These are phyloP conservation scores for Pseudomonodictys pantanalensis DNA, from an alignment of 495 filamentous ascomycete species.

Conservation along the genomic window DNA sequence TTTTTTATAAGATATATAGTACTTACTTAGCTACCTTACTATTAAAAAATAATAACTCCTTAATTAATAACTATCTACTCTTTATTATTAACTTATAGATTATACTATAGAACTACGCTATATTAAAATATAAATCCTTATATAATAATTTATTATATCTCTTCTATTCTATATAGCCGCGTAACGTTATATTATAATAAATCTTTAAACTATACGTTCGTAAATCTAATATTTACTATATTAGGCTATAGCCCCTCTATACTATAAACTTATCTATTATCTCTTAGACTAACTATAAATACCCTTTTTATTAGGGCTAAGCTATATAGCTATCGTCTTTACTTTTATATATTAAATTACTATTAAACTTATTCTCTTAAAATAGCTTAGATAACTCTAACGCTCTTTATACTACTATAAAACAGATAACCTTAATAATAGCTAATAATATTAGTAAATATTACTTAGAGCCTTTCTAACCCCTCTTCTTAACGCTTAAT, in stretches of 20 bases:
- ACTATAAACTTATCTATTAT: too few species aligned
- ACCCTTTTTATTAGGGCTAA: too few species aligned
- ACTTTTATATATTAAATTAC: too few species aligned
- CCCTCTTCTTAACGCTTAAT: slow-evolving; percentile 11
- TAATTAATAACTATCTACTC: too few species aligned
- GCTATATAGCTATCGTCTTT: too few species aligned
- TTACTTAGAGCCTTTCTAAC: too few species aligned
- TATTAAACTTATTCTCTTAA: too few species aligned
- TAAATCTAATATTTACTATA: slow-evolving; percentile 36
- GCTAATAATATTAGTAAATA: slow-evolving; percentile 22
- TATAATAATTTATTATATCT: slow-evolving; percentile 9
- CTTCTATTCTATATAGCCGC: slow-evolving; percentile 18
- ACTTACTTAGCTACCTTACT: neutral
- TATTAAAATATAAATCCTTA: slow-evolving; percentile 1
- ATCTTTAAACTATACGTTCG: slow-evolving; percentile 39
- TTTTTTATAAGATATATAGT: neutral
- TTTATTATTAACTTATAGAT: slow-evolving; percentile 8
- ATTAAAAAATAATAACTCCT: neutral
- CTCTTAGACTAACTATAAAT: too few species aligned
- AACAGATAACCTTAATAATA: slow-evolving; percentile 24
- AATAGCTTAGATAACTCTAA: too few species aligned
- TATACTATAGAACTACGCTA: slow-evolving; percentile 12
- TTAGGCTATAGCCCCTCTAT: slow-evolving; percentile 13
- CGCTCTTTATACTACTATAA: slow-evolving; percentile 22
- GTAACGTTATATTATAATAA: slow-evolving; percentile 33